Conservation (phyloP, 768 basidiomycete genomes). For the Leccinum aurantiacum region DNA sequence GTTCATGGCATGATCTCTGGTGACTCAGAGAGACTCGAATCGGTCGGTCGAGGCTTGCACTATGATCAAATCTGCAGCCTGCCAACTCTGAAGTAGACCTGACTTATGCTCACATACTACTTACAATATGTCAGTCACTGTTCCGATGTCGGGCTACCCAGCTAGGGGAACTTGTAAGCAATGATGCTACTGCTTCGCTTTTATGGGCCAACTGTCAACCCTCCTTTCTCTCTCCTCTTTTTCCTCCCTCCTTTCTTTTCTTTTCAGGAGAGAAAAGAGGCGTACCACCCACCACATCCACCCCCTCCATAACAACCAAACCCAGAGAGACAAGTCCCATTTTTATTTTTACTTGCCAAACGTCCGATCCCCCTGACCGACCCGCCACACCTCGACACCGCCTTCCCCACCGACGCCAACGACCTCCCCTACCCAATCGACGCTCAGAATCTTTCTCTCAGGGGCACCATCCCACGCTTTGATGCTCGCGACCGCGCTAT, state of each 20-base stretch:
- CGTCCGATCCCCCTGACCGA: conserved; percentile 34
- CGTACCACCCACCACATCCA: not conserved
- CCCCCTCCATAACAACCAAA: not conserved
- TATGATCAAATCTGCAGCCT: not conserved
- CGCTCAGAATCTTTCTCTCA: conserved; percentile 54
- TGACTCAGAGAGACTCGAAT: too few species aligned
- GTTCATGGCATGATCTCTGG: too few species aligned
- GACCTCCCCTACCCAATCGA: conserved; percentile 58
- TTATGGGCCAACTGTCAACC: not conserved
- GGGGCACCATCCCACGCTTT: conserved; percentile 50
- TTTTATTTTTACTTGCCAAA: conserved; percentile 1
- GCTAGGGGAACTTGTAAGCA: not conserved
- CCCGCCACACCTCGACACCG: conserved; percentile 64
- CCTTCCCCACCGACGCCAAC: conserved; percentile 64
- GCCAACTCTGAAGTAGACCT: not conserved
- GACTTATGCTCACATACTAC: too few species aligned
- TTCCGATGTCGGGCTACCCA: not conserved
- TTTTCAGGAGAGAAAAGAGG: not conserved
- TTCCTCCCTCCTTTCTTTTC: too few species aligned
- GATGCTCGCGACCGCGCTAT: conserved; percentile 63
- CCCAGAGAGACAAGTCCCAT: not conserved
- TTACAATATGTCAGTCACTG: not conserved
- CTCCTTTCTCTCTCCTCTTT: not conserved
- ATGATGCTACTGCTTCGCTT: not conserved
- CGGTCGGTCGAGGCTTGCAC: too few species aligned